Percentiles rank a stretch among this genome's conserved stretches.
Evolutionary conservation across 2,329 filamentous ascomycete species (phyloP).

Genomic region (Penicillium sp.): DNA sequence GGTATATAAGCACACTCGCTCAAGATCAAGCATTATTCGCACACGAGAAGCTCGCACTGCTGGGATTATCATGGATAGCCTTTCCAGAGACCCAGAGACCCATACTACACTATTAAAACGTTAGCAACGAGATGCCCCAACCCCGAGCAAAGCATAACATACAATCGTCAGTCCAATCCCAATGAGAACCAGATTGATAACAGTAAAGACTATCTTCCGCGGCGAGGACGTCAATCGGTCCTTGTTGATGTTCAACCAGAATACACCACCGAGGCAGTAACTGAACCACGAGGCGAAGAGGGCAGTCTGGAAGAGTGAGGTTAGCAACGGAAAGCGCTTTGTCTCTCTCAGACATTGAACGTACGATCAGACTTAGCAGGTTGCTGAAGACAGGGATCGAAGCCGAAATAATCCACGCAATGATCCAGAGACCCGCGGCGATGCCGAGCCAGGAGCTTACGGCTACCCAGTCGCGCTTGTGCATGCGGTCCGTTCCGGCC

Average conservation of each 20-base stretch:
- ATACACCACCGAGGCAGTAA: slow-evolving; percentile 42
- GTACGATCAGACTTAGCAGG: slow-evolving; percentile 62
- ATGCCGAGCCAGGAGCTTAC: slow-evolving; percentile 63
- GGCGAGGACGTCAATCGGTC: slow-evolving; percentile 35
- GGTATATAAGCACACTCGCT: neutral
- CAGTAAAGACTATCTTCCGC: slow-evolving; percentile 32
- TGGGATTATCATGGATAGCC: slow-evolving; percentile 36
- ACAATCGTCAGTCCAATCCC: slow-evolving; percentile 28
- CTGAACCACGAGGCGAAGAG: slow-evolving; percentile 71
- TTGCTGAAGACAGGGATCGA: slow-evolving; percentile 70
- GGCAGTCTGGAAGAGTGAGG: slow-evolving; percentile 42
- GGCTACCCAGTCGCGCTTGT: slow-evolving; percentile 53
- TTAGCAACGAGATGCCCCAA: neutral
- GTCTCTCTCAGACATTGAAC: neutral
- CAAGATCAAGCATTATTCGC: slow-evolving; percentile 29
- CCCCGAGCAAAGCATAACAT: slow-evolving; percentile 3
- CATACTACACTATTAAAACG: slow-evolving; percentile 31
- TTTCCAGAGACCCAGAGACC: slow-evolving; percentile 40
- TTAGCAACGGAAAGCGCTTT: neutral
- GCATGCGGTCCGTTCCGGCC: slow-evolving; percentile 59
- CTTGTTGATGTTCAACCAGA: slow-evolving; percentile 43
- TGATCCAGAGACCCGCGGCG: slow-evolving; percentile 56
- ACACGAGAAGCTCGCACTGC: slow-evolving; percentile 36
- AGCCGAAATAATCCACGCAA: slow-evolving; percentile 69
- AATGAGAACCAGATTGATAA: slow-evolving; percentile 29